phyloP scores from a whole-genome alignment of 2,329 filamentous ascomycete species.

The Cercospora sp. region DNA sequence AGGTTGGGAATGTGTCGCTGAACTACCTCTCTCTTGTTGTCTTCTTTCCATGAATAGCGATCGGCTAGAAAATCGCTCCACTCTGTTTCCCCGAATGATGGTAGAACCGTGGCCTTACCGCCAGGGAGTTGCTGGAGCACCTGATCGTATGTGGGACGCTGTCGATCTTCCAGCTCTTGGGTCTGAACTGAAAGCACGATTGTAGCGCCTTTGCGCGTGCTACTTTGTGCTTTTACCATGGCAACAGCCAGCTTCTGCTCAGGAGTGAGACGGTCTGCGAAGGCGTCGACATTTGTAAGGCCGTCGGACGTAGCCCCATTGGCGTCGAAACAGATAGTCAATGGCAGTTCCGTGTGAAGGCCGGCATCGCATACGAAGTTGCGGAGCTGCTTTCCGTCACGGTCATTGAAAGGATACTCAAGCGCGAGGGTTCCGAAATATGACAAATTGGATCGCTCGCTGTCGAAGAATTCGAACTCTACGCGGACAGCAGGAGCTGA shows the following conservation, averaged over 20 bases:
- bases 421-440: too few relatives aligned
- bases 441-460: too few relatives aligned
- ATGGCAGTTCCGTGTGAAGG: too few relatives aligned
- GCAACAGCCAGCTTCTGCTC: background rate
- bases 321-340: background rate
- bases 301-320: background rate
- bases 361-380: background rate
- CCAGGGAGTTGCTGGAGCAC: background rate
- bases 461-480: background rate
- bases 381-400: background rate
- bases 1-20: background rate
- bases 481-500: background rate
- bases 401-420: conserved; percentile 1
- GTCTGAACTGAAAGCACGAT: background rate
- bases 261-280: background rate
- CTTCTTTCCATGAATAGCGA: too few relatives aligned
- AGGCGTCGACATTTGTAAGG: background rate
- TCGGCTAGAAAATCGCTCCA: background rate
- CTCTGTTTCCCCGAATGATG: background rate
- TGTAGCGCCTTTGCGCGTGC: background rate
- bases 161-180: too few relatives aligned
- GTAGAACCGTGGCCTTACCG: background rate
- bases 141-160: too few relatives aligned
- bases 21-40: too few relatives aligned
- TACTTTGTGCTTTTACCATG: background rate